These are phyloP conservation scores for Eremothecium gossypii DNA, from an alignment of 1,139 yeast genomes.

Conservation along the genomic window DNA sequence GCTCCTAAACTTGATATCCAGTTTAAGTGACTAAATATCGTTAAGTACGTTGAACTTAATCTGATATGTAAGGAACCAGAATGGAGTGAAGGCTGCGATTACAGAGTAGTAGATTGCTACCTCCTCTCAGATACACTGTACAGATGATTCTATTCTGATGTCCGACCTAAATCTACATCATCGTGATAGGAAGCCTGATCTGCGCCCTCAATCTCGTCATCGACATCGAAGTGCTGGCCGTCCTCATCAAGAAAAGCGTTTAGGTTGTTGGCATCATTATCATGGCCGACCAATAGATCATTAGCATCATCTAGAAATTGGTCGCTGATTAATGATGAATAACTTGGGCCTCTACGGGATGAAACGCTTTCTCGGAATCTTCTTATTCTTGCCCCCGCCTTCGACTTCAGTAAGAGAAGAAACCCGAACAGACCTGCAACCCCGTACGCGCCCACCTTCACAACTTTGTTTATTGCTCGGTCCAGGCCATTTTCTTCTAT, in stretches of 20 bases:
- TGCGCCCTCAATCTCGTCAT: constrained; percentile 12
- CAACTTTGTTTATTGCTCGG: constrained; percentile 50
- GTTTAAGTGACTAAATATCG: background rate
- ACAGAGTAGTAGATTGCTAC: background rate
- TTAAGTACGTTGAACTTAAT: background rate
- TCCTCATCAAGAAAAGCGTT: constrained; percentile 22
- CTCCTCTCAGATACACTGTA: too few species aligned
- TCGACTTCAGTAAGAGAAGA: constrained; percentile 14
- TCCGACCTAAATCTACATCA: too few species aligned
- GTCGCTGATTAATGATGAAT: constrained; percentile 26
- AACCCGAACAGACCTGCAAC: constrained; percentile 30
- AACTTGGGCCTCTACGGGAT: constrained; percentile 25
- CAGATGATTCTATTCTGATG: too few species aligned
- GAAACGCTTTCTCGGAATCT: constrained; percentile 15
- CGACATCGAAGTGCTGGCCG: constrained; percentile 28
- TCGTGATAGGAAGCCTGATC: too few species aligned
- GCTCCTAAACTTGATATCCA: too few species aligned
- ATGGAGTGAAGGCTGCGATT: background rate
- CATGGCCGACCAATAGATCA: constrained; percentile 30
- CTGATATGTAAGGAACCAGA: background rate
- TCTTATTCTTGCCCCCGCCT: constrained; percentile 8
- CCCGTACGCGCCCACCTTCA: constrained; percentile 47
- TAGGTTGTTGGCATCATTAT: constrained; percentile 30
- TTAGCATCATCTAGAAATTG: constrained; percentile 30
- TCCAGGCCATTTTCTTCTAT: constrained; percentile 63